phyloP scores from a whole-genome alignment of 225 moss, liverwort and hornwort species.

The Sphagnum tenellum region DNA sequence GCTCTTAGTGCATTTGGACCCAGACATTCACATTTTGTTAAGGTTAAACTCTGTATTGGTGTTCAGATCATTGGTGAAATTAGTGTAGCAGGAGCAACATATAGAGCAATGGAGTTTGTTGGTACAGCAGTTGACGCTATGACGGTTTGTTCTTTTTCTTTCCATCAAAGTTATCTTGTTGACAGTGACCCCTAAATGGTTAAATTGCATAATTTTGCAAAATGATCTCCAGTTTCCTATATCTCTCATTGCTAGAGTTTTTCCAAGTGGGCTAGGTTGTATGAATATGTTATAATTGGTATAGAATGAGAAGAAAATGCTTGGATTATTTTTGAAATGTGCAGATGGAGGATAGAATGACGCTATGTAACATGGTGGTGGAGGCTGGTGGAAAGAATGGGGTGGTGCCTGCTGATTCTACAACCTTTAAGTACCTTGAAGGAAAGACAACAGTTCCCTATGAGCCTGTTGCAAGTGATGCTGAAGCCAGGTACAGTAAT shows the following conservation, averaged over 20 bases:
- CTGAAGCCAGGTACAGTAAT: constrained; percentile 53
- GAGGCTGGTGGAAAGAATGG: constrained; percentile 99
- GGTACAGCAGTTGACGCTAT: constrained; percentile 83
- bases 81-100: constrained; percentile 88
- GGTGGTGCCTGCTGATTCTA: constrained; percentile 85
- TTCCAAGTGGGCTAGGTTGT: no score
- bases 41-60: neutral
- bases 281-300: no score
- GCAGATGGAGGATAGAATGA: constrained; percentile 99
- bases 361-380: constrained; percentile 94
- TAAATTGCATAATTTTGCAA: no score
- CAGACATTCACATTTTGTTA: no score
- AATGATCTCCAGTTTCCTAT: no score
- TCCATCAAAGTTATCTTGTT: no score
- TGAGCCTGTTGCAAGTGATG: constrained; percentile 64
- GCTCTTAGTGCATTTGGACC: no score
- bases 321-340: neutral
- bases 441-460: constrained; percentile 78
- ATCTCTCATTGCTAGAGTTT: no score
- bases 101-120: constrained; percentile 96
- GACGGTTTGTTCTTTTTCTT: constrained; percentile 38
- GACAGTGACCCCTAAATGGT: no score
- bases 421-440: constrained; percentile 83
- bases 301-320: no score
- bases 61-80: constrained; percentile 98